Conservation (phyloP, 805 yeast genomes). For the Lipomyces sp. region DNA sequence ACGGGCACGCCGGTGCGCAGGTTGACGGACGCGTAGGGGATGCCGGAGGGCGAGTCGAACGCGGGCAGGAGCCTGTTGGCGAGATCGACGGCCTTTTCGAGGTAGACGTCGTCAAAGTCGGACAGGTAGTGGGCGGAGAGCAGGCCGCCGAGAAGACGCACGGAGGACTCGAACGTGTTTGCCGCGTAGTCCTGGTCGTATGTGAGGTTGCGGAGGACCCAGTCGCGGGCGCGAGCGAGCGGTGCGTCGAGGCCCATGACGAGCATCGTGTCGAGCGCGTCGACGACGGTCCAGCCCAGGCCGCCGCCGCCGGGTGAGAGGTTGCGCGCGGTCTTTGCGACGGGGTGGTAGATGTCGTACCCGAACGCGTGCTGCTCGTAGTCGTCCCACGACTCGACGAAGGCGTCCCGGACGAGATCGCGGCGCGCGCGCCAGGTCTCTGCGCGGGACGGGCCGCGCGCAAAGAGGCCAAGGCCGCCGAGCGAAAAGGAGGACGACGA, state of each 20-base stretch:
- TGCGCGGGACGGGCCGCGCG: neutral
- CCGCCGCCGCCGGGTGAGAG: constrained; percentile 78
- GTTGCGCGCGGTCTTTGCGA: constrained; percentile 58
- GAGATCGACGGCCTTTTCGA: constrained; percentile 74
- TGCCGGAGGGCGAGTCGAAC: constrained; percentile 60
- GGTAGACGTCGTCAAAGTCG: constrained; percentile 56
- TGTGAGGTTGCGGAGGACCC: constrained; percentile 68
- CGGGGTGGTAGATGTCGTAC: constrained; percentile 69
- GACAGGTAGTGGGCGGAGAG: constrained; percentile 75
- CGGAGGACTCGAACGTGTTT: constrained; percentile 90
- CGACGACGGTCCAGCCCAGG: constrained; percentile 91
- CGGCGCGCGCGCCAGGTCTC: constrained; percentile 36
- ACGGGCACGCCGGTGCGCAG: constrained; percentile 60
- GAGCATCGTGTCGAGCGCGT: constrained; percentile 76
- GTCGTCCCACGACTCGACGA: constrained; percentile 72
- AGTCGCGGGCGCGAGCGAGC: constrained; percentile 58
- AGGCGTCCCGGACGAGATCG: constrained; percentile 60
- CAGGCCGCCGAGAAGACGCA: constrained; percentile 91
- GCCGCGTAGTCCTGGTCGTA: constrained; percentile 73
- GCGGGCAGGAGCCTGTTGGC: constrained; percentile 73
- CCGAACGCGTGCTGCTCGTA: constrained; percentile 83
- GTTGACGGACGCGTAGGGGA: constrained; percentile 79
- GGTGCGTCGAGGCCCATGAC: constrained; percentile 68
- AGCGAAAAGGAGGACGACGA: neutral
- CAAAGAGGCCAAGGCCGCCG: neutral